Evolutionary conservation across 2,329 filamentous ascomycete genomes (phyloP), one percentile per base, ranked within the genome.

Genomic region (Phialophora macrospora): DNA sequence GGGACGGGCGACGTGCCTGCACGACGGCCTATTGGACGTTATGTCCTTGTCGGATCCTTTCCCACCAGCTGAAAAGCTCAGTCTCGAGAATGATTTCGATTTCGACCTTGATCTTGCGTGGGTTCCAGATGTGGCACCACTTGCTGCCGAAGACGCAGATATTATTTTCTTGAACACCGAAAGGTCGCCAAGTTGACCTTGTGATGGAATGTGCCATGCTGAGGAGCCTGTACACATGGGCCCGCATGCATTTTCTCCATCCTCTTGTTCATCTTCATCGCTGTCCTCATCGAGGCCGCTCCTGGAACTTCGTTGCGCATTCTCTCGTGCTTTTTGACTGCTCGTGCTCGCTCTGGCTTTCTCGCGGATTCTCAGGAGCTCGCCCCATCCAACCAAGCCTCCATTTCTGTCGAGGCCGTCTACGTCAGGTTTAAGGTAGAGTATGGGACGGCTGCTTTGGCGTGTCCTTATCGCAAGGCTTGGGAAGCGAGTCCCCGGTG

Each of bases 321-420:
- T 28, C 41, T 30, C 41, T 4, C 30, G 28, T 26, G 20, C 14
- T 20, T 14, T 26, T 20, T 34, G 14, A 11, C 41, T 41, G 30
- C 41, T 34, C 26, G 22, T 41, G 46, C 24, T 44, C 48, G 28
- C 30, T 46, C 62, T 66, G n/a, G 46, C 62, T 24, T 71, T 57
- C 77, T 79, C 69, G 78, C 77, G 79, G 22, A 78, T 75, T 14
- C 76, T 73, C 30, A 81, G 73, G 6, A 81, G 70, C 60, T 82
- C 78, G 63, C 77, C 80, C 79, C 80, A 81, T 48, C 75, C 77
- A 52, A 81, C 70, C 55, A 82, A 68, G 8, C 80, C 80, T 28
- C 80, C 80, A 46, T 81, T 79, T 8, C 74, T 73, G 62, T 82
- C 79, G 57, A 76, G 75, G 22, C 78, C 78, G 1, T 74, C 62